A percentile compares a stretch with the other conserved stretches of the same genome.
Conservation (phyloP, 305 asterid species). For the Fraxinus albicans region DNA sequence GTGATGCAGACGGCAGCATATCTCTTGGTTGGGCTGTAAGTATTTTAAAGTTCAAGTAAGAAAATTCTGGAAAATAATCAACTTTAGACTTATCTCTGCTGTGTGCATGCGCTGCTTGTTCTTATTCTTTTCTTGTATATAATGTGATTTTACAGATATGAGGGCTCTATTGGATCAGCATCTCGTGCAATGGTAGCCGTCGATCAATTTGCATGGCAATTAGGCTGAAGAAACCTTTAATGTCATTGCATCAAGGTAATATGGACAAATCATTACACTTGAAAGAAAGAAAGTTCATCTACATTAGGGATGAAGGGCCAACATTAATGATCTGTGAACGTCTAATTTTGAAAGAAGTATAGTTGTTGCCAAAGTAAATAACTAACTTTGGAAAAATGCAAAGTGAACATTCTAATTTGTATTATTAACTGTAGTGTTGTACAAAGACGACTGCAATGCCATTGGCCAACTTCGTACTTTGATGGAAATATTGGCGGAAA, state of each 20-base stretch:
- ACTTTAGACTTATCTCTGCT: background rate
- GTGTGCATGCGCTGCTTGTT: background rate
- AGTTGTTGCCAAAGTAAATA: background rate
- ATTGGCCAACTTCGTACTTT: background rate
- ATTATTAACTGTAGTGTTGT: background rate
- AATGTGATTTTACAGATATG: slow-evolving; percentile 48
- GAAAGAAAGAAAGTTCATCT: background rate
- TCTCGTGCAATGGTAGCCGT: slow-evolving; percentile 79
- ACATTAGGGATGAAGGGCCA: background rate
- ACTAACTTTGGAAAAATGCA: too few species aligned
- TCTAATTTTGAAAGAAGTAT: background rate
- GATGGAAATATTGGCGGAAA: background rate
- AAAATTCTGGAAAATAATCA: background rate
- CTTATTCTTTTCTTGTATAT: background rate
- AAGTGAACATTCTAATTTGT: background rate
- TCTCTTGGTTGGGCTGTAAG: slow-evolving; percentile 92
- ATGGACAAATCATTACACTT: background rate
- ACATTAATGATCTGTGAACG: background rate
- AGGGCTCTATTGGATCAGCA: slow-evolving; percentile 89
- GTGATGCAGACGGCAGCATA: slow-evolving; percentile 81
- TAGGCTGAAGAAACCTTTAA: slow-evolving; percentile 70
- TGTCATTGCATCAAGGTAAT: background rate
- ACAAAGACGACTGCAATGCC: background rate
- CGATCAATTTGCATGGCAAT: slow-evolving; percentile 62
- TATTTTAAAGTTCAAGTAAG: slow-evolving; percentile 1